Evolutionary conservation across 768 basidiomycete species (phyloP).

Genomic region (Obba rivulosa): DNA sequence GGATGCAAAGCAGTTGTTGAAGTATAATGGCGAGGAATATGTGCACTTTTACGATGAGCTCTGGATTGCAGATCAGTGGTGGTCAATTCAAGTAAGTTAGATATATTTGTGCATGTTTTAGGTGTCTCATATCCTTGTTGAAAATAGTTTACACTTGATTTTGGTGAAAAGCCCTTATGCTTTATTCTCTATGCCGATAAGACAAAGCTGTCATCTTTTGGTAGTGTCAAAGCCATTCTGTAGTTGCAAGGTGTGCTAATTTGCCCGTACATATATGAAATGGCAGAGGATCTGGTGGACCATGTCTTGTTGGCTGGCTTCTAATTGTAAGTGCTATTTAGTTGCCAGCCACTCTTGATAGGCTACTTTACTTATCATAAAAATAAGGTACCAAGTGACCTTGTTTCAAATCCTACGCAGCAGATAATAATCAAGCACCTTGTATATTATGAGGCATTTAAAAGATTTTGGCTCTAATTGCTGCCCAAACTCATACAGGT

Average conservation of each 20-base stretch:
- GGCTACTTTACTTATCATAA: no score
- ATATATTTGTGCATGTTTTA: background rate
- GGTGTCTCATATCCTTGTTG: no score
- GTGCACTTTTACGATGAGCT: constrained; percentile 12
- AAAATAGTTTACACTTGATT: background rate
- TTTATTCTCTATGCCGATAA: constrained; percentile 7
- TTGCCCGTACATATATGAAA: constrained; percentile 6
- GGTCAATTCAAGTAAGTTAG: constrained; percentile 11
- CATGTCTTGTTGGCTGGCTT: constrained; percentile 1
- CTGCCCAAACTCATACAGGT: constrained; percentile 5
- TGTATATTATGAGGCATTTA: constrained; percentile 1
- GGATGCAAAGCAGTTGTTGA: constrained; percentile 8
- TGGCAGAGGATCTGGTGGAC: constrained; percentile 2
- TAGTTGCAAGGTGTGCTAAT: constrained; percentile 1
- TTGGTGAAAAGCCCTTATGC: background rate
- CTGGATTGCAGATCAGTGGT: constrained; percentile 6
- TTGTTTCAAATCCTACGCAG: background rate
- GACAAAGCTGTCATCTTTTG: constrained; percentile 5
- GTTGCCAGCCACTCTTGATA: no score
- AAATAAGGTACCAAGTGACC: background rate
- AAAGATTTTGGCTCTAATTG: background rate
- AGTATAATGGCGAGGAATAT: constrained; percentile 7
- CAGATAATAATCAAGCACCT: background rate
- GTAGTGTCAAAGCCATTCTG: constrained; percentile 2
- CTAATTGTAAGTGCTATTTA: background rate